A percentile compares a stretch with the other conserved stretches of the same genome.
These are phyloP conservation scores for Pseudoscleropodium purum DNA, from an alignment of 225 moss, liverwort and hornwort genomes.

Conservation along the genomic window DNA sequence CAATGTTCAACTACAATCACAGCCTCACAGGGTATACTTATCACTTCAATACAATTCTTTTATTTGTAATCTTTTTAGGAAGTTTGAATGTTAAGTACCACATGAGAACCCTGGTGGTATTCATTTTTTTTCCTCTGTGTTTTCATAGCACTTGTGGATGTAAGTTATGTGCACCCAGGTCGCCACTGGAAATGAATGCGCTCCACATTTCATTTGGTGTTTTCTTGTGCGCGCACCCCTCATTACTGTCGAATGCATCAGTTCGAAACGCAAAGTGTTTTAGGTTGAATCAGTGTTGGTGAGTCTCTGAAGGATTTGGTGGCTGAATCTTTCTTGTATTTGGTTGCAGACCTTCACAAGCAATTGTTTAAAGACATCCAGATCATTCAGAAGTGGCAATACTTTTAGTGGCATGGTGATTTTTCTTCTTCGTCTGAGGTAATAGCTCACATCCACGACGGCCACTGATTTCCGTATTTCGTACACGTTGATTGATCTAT, in stretches of 20 bases:
- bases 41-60: too few species aligned
- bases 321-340: neutral
- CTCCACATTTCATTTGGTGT: too few species aligned
- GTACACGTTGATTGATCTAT: neutral
- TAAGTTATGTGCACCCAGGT: neutral
- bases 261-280: neutral
- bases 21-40: too few species aligned
- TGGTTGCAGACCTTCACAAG: conserved; percentile 7
- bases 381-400: neutral
- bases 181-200: too few species aligned
- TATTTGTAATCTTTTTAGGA: neutral
- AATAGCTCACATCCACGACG: neutral
- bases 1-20: too few species aligned
- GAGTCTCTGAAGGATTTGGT: neutral
- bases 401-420: neutral
- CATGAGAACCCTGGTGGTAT: neutral
- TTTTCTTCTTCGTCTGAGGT: neutral
- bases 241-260: neutral
- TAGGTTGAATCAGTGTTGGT: neutral
- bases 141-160: neutral
- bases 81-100: neutral
- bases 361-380: neutral
- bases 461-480: neutral
- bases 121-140: neutral
- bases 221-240: neutral